A percentile compares a stretch with the other conserved stretches of the same genome.
Evolutionary conservation across 78 protist genomes (phyloP).

Genomic region (Polysphondylium violaceum): DNA sequence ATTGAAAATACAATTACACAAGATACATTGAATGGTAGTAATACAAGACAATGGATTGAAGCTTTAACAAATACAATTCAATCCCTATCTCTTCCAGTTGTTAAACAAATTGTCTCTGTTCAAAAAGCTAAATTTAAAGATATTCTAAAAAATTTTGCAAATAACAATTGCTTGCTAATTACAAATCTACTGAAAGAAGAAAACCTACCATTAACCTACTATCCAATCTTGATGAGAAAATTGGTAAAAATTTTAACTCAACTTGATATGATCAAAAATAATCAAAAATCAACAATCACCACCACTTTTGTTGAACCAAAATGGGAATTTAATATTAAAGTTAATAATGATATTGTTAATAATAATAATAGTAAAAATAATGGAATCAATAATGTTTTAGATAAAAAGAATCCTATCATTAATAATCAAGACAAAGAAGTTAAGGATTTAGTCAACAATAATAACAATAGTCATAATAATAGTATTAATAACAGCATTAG

Average conservation of each 20-base stretch:
- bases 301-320: slow-evolving; percentile 5
- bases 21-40: neutral
- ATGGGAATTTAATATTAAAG: slow-evolving; percentile 13
- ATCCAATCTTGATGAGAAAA: slow-evolving; percentile 32
- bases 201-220: slow-evolving; percentile 4
- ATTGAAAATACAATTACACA: neutral
- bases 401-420: neutral
- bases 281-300: neutral
- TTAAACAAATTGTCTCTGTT: slow-evolving; percentile 8
- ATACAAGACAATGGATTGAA: slow-evolving; percentile 5
- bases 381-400: too few species aligned
- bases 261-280: slow-evolving; percentile 11
- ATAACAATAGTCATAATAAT: neutral
- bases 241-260: slow-evolving; percentile 1
- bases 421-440: neutral
- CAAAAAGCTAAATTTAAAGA: slow-evolving; percentile 30
- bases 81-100: neutral
- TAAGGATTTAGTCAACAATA: neutral
- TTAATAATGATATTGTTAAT: too few species aligned
- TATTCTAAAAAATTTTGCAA: slow-evolving; percentile 16
- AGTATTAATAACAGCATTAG: neutral
- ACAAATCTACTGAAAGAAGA: neutral
- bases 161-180: neutral
- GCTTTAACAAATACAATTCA: neutral
- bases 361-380: too few species aligned